These are phyloP conservation scores for Emmonsiellopsis sp. DNA, from an alignment of 2,329 filamentous ascomycete species.

Conservation along the genomic window DNA sequence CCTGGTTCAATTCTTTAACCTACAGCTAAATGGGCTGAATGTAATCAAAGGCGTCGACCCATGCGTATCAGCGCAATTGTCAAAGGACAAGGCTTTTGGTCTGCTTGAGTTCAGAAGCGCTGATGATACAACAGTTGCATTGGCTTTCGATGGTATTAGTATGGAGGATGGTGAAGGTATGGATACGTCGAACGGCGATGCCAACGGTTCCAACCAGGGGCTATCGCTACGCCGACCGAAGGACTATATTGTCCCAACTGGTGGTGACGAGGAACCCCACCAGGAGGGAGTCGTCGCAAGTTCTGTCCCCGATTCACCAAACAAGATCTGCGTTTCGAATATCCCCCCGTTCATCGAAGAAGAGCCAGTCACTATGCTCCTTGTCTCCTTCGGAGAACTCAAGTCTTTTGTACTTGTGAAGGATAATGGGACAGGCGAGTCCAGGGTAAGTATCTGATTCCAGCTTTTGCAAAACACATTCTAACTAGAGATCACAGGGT, in stretches of 20 bases:
- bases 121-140: conserved; percentile 79
- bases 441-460: conserved; percentile 55
- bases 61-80: conserved; percentile 73
- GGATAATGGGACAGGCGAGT: conserved; percentile 75
- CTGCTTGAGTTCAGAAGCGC: conserved; percentile 84
- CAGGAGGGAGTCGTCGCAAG: conserved; percentile 70
- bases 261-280: conserved; percentile 62
- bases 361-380: conserved; percentile 81
- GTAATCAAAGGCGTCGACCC: conserved; percentile 76
- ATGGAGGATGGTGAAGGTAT: conserved; percentile 67
- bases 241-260: conserved; percentile 88
- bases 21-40: conserved; percentile 94
- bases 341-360: conserved; percentile 82
- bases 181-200: conserved; percentile 39
- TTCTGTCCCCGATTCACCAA: conserved; percentile 79
- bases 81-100: conserved; percentile 70
- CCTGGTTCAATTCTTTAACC: conserved; percentile 80
- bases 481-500: conserved; percentile 47
- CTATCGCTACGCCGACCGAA: conserved; percentile 79
- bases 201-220: conserved; percentile 44
- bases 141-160: conserved; percentile 79
- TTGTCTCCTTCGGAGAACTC: conserved; percentile 84
- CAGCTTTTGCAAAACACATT: background rate
- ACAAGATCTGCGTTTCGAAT: conserved; percentile 90
- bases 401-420: conserved; percentile 89